phyloP scores from a whole-genome alignment of 495 filamentous ascomycete genomes.

The Parathielavia hyrcaniae region DNA sequence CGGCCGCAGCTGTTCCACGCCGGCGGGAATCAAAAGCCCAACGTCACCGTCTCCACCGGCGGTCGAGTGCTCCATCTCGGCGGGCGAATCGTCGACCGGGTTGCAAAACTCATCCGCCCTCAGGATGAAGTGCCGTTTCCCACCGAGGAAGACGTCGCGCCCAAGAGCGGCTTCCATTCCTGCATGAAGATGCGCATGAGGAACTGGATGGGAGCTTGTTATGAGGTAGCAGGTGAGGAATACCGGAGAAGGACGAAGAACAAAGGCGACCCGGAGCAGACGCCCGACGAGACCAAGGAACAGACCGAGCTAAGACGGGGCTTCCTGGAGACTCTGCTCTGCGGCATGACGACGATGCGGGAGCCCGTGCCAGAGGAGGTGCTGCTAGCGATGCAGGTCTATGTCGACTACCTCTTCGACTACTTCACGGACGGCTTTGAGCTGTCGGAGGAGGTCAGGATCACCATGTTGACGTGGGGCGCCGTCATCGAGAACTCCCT shows the following conservation, averaged over 20 bases:
- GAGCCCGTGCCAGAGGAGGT: constrained; percentile 17
- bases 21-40: constrained; percentile 12
- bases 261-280: not conserved
- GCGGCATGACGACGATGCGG: constrained; percentile 19
- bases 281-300: not conserved
- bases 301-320: not conserved
- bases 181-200: not conserved
- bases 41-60: constrained; percentile 19
- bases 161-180: not conserved
- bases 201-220: constrained; percentile 3
- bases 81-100: constrained; percentile 22
- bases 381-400: constrained; percentile 10
- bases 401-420: constrained; percentile 7
- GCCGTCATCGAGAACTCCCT: constrained; percentile 6
- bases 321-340: constrained; percentile 16
- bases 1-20: constrained; percentile 24
- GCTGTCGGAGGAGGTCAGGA: constrained; percentile 2
- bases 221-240: not conserved
- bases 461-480: constrained; percentile 10
- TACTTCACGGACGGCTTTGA: constrained; percentile 1
- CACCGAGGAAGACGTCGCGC: not conserved
- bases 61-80: constrained; percentile 14
- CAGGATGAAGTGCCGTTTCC: constrained; percentile 10
- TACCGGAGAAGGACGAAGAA: not conserved
- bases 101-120: constrained; percentile 1